Base-by-base conservation (phyloP, 805 yeast genomes). In the Cyberlindnera nakhonratchasimensis region DNA sequence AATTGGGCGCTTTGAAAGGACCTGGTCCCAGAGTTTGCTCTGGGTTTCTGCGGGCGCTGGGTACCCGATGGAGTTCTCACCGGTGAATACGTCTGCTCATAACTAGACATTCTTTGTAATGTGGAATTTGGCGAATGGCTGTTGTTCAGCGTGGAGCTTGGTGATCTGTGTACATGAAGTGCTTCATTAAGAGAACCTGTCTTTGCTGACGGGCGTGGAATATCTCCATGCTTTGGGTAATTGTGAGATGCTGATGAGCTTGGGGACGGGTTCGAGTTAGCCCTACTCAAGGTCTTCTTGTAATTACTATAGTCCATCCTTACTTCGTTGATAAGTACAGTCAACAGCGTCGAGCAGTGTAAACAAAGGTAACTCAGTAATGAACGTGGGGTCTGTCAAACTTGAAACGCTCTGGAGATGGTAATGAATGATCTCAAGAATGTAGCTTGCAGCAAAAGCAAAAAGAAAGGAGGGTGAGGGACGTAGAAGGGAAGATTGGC, bases 1-100 rank as follows among this genome's bases (percentile, higher is more conserved):
- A 63, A 62, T 37, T 59, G 64, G 19, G 56, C 52, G 33, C 39
- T 48, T 29, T 52, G 53, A n/a, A 51, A 53, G 34, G 61, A 56
- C 35, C 54, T 56, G 26, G 49, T 29, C 3, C 50, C 48, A 7
- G 57, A 45, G 36, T 48, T 44, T 11, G 50, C 40, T 34, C 62
- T 43, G n/a, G 52, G 43, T 14, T 50, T 54, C 6, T 39, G 17
- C 13, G 43, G 29, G 21, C 61, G 38, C 13, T 39, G 37, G 1
- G 60, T 45, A 9, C 40, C 48, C 1, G 60, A 52, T 3, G 57
- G 52, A 0, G 60, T 52, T 51, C 62, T 55, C 2, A 37, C 54
- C 1, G 61, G 58, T 1, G 59, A 50, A 34, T 54, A 54, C 2
- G 48, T 29, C 21, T 47, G 48, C 2, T 55, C 59, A 10, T 43